A percentile compares a stretch with the other conserved stretches of the same genome.
phyloP scores from a whole-genome alignment of 2,329 filamentous ascomycete genomes.

The Metarhizium rileyi region DNA sequence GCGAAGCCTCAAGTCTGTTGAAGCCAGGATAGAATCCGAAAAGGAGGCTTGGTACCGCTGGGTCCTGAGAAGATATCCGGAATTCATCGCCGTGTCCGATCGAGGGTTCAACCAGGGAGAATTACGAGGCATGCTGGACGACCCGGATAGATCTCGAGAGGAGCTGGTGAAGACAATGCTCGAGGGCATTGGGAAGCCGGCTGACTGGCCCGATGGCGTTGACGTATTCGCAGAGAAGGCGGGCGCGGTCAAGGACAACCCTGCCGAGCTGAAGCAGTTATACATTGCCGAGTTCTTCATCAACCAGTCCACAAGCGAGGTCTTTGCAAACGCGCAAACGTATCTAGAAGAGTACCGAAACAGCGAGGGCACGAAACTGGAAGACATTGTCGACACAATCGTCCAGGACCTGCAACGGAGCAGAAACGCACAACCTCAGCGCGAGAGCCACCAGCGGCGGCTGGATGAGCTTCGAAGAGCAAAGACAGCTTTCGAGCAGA shows the following conservation, averaged over 20 bases:
- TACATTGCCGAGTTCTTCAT: constrained; percentile 34
- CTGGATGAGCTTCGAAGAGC: constrained; percentile 38
- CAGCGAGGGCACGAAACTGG: constrained; percentile 18
- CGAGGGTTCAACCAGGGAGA: constrained; percentile 20
- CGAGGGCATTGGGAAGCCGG: constrained; percentile 24
- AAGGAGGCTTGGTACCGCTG: constrained; percentile 44
- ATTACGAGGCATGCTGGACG: constrained; percentile 25
- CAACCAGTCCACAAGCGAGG: constrained; percentile 21
- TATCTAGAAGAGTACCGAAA: constrained; percentile 30
- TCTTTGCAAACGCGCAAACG: constrained; percentile 22
- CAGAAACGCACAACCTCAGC: constrained; percentile 22
- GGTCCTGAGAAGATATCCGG: constrained; percentile 28
- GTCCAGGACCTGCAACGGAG: constrained; percentile 21
- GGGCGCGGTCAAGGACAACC: constrained; percentile 20
- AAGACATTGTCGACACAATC: constrained; percentile 25
- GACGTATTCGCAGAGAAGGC: constrained; percentile 26
- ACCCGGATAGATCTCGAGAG: constrained; percentile 26
- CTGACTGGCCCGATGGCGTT: constrained; percentile 21
- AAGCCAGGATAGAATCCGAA: constrained; percentile 40
- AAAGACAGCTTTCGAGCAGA: constrained; percentile 38
- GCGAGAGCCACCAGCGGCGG: constrained; percentile 27
- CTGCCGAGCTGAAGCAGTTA: constrained; percentile 24
- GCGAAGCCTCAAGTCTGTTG: constrained; percentile 34
- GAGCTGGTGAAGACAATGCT: constrained; percentile 28
- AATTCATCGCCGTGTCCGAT: constrained; percentile 25